phyloP scores from a whole-genome alignment of 768 basidiomycete genomes.

The Tylopilus plumbeoviolaceoides region DNA sequence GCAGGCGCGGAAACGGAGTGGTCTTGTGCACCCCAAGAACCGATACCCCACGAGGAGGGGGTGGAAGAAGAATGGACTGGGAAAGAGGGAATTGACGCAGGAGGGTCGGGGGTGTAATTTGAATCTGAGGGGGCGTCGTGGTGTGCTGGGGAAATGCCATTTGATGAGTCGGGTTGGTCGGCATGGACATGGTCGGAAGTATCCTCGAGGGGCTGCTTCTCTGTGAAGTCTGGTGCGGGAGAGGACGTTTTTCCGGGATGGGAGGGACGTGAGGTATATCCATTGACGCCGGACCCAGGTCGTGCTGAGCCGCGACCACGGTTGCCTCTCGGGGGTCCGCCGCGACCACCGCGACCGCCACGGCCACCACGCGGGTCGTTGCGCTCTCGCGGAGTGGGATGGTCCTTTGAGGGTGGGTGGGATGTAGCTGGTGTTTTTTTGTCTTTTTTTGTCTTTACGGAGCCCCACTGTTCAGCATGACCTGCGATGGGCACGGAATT shows the following conservation, averaged over 20 bases:
- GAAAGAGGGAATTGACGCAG: conserved; percentile 8
- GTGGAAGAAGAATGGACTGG: conserved; percentile 23
- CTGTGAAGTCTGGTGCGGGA: conserved; percentile 33
- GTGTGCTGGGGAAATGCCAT: conserved; percentile 6
- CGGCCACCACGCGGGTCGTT: conserved; percentile 53
- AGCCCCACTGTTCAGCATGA: conserved; percentile 74
- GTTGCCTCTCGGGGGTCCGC: conserved; percentile 49
- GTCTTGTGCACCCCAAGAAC: conserved; percentile 33
- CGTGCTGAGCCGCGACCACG: conserved; percentile 41
- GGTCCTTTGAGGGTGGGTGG: conserved; percentile 48
- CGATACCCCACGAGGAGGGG: conserved; percentile 33
- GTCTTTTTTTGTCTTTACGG: conserved; percentile 84
- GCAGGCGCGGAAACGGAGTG: conserved; percentile 32
- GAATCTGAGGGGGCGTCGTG: conserved; percentile 17
- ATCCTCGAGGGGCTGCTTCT: conserved; percentile 22
- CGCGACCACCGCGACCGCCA: conserved; percentile 58
- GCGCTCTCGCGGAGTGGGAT: conserved; percentile 23
- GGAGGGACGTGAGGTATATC: conserved; percentile 27
- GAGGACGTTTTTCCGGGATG: conserved; percentile 27
- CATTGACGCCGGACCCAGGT: conserved; percentile 32
- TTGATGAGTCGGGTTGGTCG: conserved; percentile 16
- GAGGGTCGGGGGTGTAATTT: conserved; percentile 12
- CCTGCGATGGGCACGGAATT: conserved; percentile 40
- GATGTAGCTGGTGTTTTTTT: conserved; percentile 53
- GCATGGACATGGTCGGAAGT: conserved; percentile 6